Conservation (phyloP, 2,329 filamentous ascomycete genomes). For the Rhynchosporium secalis region DNA sequence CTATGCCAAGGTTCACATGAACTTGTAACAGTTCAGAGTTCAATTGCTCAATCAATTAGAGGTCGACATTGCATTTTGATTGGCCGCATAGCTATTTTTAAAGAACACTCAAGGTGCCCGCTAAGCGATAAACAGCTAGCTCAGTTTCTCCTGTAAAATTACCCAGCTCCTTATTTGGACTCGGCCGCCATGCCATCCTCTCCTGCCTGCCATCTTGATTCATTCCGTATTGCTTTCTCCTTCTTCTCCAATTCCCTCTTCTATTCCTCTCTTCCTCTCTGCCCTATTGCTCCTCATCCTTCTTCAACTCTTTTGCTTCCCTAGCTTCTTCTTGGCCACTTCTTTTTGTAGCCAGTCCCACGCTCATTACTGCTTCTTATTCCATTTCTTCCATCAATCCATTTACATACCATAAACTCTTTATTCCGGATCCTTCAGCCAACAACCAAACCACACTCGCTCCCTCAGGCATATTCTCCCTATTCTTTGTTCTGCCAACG, state of each 20-base stretch:
- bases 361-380: slow-evolving; percentile 32
- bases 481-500: slow-evolving; percentile 41
- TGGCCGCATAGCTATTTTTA: slow-evolving; percentile 5
- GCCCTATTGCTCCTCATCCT: slow-evolving; percentile 24
- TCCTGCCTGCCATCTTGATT: not conserved
- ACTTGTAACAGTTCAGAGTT: slow-evolving; percentile 3
- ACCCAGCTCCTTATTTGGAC: slow-evolving; percentile 12
- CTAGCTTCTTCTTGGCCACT: slow-evolving; percentile 29
- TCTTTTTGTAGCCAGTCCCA: slow-evolving; percentile 25
- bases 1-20: not conserved
- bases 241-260: slow-evolving; percentile 7
- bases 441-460: slow-evolving; percentile 19
- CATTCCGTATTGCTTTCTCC: slow-evolving; percentile 14
- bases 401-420: slow-evolving; percentile 25
- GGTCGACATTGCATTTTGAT: not conserved
- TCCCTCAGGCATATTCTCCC: slow-evolving; percentile 37
- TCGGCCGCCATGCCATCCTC: not conserved
- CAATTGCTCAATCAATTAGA: not conserved
- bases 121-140: slow-evolving; percentile 7
- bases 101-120: not conserved
- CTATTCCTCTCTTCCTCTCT: slow-evolving; percentile 20
- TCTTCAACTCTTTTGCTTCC: slow-evolving; percentile 21
- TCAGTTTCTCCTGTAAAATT: slow-evolving; percentile 15
- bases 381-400: slow-evolving; percentile 14
- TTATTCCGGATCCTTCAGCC: slow-evolving; percentile 24